Percentiles rank a stretch among this genome's conserved stretches.
phyloP scores from a whole-genome alignment of 495 filamentous ascomycete genomes.

The Sordaria brevicollis region DNA sequence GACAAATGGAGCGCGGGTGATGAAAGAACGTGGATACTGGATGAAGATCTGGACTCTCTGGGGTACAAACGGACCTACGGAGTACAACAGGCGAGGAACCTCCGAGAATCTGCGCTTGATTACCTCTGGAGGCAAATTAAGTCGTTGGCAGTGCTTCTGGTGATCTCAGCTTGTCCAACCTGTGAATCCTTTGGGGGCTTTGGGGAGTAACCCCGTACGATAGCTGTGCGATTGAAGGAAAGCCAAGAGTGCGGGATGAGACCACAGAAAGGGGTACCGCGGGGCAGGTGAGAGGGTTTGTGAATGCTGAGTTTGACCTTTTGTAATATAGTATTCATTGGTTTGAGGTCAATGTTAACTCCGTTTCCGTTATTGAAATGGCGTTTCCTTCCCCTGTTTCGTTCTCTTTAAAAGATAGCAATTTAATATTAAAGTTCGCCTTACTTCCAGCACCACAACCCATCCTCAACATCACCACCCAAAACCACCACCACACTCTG shows the following conservation, averaged over 20 bases:
- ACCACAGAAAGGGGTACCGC: background rate
- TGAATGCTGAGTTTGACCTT: background rate
- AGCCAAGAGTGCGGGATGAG: background rate
- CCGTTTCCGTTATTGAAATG: background rate
- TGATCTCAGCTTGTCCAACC: background rate
- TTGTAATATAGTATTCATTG: background rate
- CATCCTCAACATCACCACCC: background rate
- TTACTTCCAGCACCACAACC: background rate
- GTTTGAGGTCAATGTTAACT: background rate
- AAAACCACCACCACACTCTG: background rate
- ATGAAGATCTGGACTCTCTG: background rate
- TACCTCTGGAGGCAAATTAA: background rate
- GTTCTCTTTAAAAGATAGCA: background rate
- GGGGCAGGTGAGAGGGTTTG: background rate
- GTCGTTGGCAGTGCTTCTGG: background rate
- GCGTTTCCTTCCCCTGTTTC: background rate
- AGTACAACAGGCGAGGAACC: background rate
- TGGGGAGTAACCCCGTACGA: background rate
- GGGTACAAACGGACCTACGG: background rate
- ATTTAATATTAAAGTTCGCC: background rate
- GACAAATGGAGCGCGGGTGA: background rate
- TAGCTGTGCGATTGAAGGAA: too few species aligned
- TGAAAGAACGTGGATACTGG: background rate
- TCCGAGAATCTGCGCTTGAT: background rate
- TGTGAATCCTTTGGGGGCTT: background rate